Base-by-base conservation (phyloP, 352 stramenopile species). In the Phytophthora pinifolia region DNA sequence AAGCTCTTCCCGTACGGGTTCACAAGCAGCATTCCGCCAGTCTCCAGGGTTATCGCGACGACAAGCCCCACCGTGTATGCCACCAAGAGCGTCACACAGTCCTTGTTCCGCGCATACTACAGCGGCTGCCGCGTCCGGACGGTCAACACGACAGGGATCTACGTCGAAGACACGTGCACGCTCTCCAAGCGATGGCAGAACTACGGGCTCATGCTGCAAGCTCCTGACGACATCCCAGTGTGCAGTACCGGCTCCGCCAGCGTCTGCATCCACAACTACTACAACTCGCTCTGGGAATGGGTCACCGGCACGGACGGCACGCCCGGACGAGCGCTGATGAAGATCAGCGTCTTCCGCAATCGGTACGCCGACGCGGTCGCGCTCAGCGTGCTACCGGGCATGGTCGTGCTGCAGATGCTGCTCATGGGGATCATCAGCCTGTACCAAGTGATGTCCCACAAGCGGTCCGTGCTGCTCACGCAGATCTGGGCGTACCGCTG, bases 401-500 rank as follows among this genome's bases (percentile, higher is more conserved):
- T 71, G 50, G 62, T 67, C 1, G 36, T 71, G 46, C 20, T 71
- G 0, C 62, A 67, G 35, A 67, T 71, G 34, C 27, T 71, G 15
- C 46, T 71, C 8, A 71, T 71, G 57, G 57, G 62, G 32, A 43
- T 67, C 9, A 38, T 71, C 8, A 63, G 46, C 33, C 18, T 71
- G 37, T 67, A 71, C 31, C 62, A 71, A 8, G 55, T 64, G 3
- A 71, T 71, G 62, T 57, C 42, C 4, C 62, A 71, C 50, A 67
- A 67, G 22, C 12, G 57, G 7, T 71, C 62, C 0, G 62, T 67
- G 12, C 32, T 71, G 32, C 14, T 71, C 1, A 71, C 62, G 9
- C 62, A 71, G 32, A 71, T 71, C 18, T 71, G 62, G 62, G 62
- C 62, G 10, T 71, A 71, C 35, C 62, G 62, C 0, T 64, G 62